Conservation (phyloP, 108 stramenopile genomes). For the Schizochytrium sp. region DNA sequence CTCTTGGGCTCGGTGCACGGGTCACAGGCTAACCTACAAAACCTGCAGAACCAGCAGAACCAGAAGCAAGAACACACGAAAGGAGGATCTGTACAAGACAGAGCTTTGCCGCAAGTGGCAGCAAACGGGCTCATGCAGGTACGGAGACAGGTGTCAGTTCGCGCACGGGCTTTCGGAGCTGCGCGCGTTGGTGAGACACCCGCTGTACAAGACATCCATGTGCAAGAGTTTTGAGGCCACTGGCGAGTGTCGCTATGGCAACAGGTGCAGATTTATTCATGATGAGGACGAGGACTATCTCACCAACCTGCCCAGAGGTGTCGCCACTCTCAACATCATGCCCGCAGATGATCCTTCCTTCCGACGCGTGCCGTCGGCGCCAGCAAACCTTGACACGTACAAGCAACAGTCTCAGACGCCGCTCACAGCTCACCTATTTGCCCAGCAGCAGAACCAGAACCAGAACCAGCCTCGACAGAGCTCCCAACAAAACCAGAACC, state of each 20-base stretch:
- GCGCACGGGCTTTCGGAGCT: slow-evolving; percentile 29
- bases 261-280: slow-evolving; percentile 35
- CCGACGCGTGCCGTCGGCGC: not conserved
- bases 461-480: not conserved
- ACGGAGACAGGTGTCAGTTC: slow-evolving; percentile 17
- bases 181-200: slow-evolving; percentile 10
- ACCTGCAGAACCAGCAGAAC: not conserved
- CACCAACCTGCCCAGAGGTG: slow-evolving; percentile 28
- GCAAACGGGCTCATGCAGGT: slow-evolving; percentile 49
- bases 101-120: slow-evolving; percentile 49
- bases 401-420: slow-evolving; percentile 7
- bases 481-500: not conserved
- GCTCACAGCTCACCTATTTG: not conserved
- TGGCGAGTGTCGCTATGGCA: slow-evolving; percentile 44
- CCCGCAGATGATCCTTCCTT: slow-evolving; percentile 31
- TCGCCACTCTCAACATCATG: slow-evolving; percentile 46
- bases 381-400: slow-evolving; percentile 46
- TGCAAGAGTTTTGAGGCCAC: slow-evolving; percentile 59
- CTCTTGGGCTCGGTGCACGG: not conserved
- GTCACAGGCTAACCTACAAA: not conserved
- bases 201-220: slow-evolving; percentile 61
- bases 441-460: slow-evolving; percentile 12
- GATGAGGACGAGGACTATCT: slow-evolving; percentile 55
- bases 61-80: slow-evolving; percentile 13
- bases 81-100: slow-evolving; percentile 59